Conservation (phyloP, 176 grass and related monocot genomes). For the Secale cereale region DNA sequence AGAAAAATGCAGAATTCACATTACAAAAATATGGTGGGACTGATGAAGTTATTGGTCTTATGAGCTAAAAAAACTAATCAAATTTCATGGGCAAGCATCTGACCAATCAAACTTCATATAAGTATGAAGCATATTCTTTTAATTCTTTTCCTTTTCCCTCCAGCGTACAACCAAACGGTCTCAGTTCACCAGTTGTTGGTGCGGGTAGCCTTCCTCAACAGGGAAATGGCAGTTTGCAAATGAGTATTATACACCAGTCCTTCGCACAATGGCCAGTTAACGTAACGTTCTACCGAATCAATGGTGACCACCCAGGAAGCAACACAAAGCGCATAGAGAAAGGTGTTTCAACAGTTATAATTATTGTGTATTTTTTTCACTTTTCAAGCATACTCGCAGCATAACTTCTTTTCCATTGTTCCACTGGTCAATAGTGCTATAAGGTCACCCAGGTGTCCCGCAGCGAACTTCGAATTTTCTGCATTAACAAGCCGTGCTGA, state of each 20-base stretch:
- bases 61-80: background rate
- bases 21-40: background rate
- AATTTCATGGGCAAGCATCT: background rate
- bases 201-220: background rate
- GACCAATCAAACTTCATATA: background rate
- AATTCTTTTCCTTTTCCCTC: background rate
- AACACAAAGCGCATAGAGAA: background rate
- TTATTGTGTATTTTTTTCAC: background rate
- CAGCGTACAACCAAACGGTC: conserved; percentile 1
- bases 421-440: background rate
- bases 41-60: no score
- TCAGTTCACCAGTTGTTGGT: conserved; percentile 6
- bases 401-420: background rate
- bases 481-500: background rate
- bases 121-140: background rate
- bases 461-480: conserved; percentile 13
- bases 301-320: background rate
- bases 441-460: background rate
- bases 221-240: background rate
- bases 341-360: background rate
- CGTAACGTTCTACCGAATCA: conserved; percentile 10
- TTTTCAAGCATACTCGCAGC: background rate
- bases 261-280: background rate
- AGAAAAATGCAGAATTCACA: no score
- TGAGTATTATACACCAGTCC: background rate